Base-by-base conservation (phyloP, 768 basidiomycete genomes). In the Macrocybe gigantea region DNA sequence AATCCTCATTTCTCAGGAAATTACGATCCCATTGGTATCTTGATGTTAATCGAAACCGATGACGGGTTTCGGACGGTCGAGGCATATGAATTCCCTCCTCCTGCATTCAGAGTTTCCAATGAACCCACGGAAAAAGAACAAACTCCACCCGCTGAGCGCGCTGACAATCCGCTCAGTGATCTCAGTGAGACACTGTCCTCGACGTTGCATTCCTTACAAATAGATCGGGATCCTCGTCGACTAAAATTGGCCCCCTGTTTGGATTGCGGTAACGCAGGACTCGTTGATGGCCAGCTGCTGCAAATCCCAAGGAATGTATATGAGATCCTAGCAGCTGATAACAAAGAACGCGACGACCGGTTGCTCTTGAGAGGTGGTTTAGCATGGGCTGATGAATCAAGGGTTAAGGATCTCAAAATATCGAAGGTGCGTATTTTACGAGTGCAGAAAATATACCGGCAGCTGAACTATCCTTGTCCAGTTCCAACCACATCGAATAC, bases 61-160 rank as follows among this genome's bases (percentile, higher is more conserved):
- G 69, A 70, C 5, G 66, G 68, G 6, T 64, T 69, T 1, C 75
- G 85, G 15, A 68, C 72, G 1, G 54, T 86, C 4, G 79, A 84
- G 55, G 82, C 81, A 1, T 81, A 74, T 56, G 73, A 81, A 44
- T 93, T 86, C 59, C 90, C 90, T 7, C 89, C 90, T 4, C 76
- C 78, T 33, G 55, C 57, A 11, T 73, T 75, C 12, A 56, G 44
- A 47, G 34, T 36, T 29, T 15, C 51, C 29, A 14, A 50, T 11
- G 7, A 29, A 30, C 30, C 41, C 3, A 22, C 47, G 8, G 51
- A 48, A 30, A 47, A 44, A 15, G 50, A 51, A 36, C 45, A 31
- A 3, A 40, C 22, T 31, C 6, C 15, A 10, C 7, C 15, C 14
- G 41, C 10, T 5, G 11, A 15, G 14, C 31, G 11, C 2, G 41